A percentile compares a stretch with the other conserved stretches of the same genome.
Conservation (phyloP, 768 basidiomycete genomes). For the Psilocybe subaeruginosa region DNA sequence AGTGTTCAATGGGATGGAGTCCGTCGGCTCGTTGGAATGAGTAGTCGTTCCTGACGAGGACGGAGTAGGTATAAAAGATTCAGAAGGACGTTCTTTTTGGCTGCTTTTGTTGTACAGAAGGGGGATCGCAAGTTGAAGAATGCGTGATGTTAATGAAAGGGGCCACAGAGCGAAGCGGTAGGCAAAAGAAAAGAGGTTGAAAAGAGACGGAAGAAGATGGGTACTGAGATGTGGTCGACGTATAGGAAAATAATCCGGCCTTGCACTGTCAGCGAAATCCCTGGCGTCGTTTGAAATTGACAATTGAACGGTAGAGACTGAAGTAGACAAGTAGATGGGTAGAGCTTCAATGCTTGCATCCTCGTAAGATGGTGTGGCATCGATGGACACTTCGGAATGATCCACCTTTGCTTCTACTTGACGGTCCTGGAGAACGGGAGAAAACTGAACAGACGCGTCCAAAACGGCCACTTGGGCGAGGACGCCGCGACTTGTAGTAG, state of each 20-base stretch:
- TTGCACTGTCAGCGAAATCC: conserved; percentile 14
- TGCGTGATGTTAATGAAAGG: conserved; percentile 49
- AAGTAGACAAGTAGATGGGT: conserved; percentile 46
- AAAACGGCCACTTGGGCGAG: conserved; percentile 32
- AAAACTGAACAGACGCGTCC: conserved; percentile 37
- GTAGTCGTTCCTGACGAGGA: conserved; percentile 10
- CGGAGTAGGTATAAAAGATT: neutral
- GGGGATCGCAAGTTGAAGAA: conserved; percentile 31
- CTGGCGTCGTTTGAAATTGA: conserved; percentile 8
- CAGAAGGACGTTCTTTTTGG: conserved; percentile 17
- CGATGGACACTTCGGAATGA: conserved; percentile 41
- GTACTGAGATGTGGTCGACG: conserved; percentile 25
- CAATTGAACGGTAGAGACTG: conserved; percentile 42
- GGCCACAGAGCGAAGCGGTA: conserved; percentile 54
- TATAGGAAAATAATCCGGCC: conserved; percentile 14
- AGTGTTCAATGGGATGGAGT: conserved; percentile 41
- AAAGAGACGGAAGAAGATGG: conserved; percentile 41
- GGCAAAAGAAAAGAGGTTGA: conserved; percentile 48
- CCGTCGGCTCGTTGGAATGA: conserved; percentile 13
- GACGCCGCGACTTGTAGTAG: conserved; percentile 33
- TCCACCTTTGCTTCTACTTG: conserved; percentile 37
- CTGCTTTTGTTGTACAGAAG: conserved; percentile 25
- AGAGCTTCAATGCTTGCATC: conserved; percentile 56
- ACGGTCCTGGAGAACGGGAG: conserved; percentile 35
- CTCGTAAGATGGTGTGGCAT: conserved; percentile 49